These are phyloP conservation scores for Ceratobasidium sp. DNA, from an alignment of 1,284 basidiomycete species.

Conservation along the genomic window DNA sequence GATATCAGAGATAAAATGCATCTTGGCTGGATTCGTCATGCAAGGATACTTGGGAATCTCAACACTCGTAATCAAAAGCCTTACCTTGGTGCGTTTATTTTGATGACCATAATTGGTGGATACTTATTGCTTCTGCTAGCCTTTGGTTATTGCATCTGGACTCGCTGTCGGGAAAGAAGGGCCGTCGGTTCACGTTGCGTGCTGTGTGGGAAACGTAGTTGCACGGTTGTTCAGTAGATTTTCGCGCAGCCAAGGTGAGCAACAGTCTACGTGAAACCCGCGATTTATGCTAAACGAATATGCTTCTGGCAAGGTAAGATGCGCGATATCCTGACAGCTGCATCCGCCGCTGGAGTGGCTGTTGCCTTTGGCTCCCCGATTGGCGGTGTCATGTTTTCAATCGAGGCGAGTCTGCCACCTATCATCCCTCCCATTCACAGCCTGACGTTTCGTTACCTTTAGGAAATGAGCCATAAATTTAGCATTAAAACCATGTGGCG, in stretches of 20 bases:
- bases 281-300: background rate
- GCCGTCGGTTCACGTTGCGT: constrained; percentile 96
- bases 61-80: constrained; percentile 90
- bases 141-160: constrained; percentile 96
- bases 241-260: constrained; percentile 83
- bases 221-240: constrained; percentile 84
- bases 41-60: constrained; percentile 90
- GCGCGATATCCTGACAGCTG: constrained; percentile 93
- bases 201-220: constrained; percentile 89
- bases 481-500: constrained; percentile 99
- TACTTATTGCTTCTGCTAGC: constrained; percentile 57
- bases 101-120: background rate
- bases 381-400: constrained; percentile 91
- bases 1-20: constrained; percentile 99
- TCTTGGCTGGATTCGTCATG: constrained; percentile 96
- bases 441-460: constrained; percentile 8
- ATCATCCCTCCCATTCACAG: background rate
- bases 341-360: constrained; percentile 96
- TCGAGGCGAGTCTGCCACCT: constrained; percentile 53
- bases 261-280: background rate
- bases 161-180: constrained; percentile 98
- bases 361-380: constrained; percentile 98
- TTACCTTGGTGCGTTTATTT: constrained; percentile 78
- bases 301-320: constrained; percentile 75
- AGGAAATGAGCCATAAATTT: constrained; percentile 98